Evolutionary conservation across 129 eudicot genomes (phyloP).

Genomic region (carrot (Daucus carota)): DNA sequence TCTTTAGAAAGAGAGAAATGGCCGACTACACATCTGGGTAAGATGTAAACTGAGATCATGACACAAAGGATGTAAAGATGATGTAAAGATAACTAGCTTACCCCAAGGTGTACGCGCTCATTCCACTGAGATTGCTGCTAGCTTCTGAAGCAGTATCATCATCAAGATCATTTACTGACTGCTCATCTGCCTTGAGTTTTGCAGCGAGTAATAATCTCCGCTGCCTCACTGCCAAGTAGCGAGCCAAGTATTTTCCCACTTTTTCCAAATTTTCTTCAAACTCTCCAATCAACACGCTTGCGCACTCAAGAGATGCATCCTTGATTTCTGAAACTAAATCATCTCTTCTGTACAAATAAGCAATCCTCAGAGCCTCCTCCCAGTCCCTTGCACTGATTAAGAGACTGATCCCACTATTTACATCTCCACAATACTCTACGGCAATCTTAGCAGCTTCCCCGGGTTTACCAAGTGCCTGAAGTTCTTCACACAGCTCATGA

Average conservation of each 20-base stretch:
- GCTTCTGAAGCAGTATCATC: slow-evolving; percentile 94
- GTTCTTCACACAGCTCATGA: slow-evolving; percentile 81
- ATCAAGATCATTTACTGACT: slow-evolving; percentile 55
- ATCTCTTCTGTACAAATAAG: slow-evolving; percentile 51
- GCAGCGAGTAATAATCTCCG: slow-evolving; percentile 86
- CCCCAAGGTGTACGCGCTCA: slow-evolving; percentile 98
- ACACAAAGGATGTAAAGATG: not conserved
- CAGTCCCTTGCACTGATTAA: slow-evolving; percentile 80
- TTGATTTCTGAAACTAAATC: slow-evolving; percentile 53
- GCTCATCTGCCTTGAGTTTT: slow-evolving; percentile 63
- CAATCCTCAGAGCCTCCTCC: slow-evolving; percentile 89
- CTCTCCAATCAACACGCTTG: slow-evolving; percentile 40
- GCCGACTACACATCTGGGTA: not conserved
- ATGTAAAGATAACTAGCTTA: slow-evolving; percentile 24
- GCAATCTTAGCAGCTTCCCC: slow-evolving; percentile 88
- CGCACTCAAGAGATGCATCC: slow-evolving; percentile 74
- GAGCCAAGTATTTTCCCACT: slow-evolving; percentile 80
- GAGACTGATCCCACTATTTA: slow-evolving; percentile 47
- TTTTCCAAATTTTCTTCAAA: slow-evolving; percentile 83
- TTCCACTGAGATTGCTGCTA: slow-evolving; percentile 92
- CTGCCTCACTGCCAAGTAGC: slow-evolving; percentile 88
- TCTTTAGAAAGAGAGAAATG: not conserved
- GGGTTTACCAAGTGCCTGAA: slow-evolving; percentile 85
- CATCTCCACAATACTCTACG: slow-evolving; percentile 75
- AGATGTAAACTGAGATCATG: not conserved